These are phyloP conservation scores for Xylariaceae sp. DNA, from an alignment of 2,329 filamentous ascomycete genomes.

Conservation along the genomic window DNA sequence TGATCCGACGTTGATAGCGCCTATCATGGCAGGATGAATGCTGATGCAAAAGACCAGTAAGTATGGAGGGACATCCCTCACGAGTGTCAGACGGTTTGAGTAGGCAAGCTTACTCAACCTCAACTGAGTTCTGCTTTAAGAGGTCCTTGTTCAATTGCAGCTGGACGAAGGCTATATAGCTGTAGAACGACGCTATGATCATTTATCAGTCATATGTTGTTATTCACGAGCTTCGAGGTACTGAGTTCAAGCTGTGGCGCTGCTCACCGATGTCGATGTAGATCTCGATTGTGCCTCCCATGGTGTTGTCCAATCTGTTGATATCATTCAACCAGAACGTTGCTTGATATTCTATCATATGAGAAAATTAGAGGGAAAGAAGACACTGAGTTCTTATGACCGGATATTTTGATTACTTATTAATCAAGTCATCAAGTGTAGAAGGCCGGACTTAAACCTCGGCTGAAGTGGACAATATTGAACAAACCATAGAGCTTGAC, in stretches of 20 bases:
- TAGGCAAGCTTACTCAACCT: conserved; percentile 57
- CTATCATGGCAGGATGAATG: conserved; percentile 68
- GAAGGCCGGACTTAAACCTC: too few relatives aligned
- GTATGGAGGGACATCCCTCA: background rate
- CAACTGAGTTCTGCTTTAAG: conserved; percentile 55
- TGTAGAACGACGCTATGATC: conserved; percentile 58
- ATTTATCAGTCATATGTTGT: conserved; percentile 2
- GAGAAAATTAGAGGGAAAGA: too few relatives aligned
- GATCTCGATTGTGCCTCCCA: conserved; percentile 60
- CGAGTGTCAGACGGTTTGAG: background rate
- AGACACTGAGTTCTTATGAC: too few relatives aligned
- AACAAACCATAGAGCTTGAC: too few relatives aligned
- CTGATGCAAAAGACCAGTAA: conserved; percentile 35
- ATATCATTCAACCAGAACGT: too few relatives aligned
- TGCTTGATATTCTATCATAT: too few relatives aligned
- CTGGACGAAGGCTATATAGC: conserved; percentile 54
- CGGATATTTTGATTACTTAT: too few relatives aligned
- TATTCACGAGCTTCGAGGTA: background rate
- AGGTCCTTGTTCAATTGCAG: conserved; percentile 52
- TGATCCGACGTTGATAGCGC: conserved; percentile 58
- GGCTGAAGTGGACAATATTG: too few relatives aligned
- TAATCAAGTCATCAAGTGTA: too few relatives aligned
- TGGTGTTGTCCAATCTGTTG: conserved; percentile 30
- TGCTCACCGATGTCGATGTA: conserved; percentile 63
- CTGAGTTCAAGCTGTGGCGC: background rate